Conservation (phyloP, 1,139 yeast species). For the Pichia cactophila region DNA sequence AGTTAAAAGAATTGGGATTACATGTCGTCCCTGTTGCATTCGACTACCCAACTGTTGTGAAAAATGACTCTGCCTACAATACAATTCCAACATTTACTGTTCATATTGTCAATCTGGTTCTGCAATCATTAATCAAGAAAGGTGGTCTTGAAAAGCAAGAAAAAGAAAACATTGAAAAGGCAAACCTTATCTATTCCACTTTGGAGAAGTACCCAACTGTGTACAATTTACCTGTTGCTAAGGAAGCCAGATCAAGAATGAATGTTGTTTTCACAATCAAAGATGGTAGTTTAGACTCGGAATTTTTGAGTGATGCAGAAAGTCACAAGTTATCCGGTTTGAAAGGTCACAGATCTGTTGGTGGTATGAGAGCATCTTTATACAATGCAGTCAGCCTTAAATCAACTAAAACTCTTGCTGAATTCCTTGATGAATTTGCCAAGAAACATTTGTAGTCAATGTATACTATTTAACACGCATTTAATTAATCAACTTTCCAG, state of each 20-base stretch:
- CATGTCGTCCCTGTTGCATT: conserved; percentile 85
- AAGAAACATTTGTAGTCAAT: conserved; percentile 24
- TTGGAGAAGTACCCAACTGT: conserved; percentile 60
- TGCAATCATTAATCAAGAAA: conserved; percentile 48
- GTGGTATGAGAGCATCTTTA: conserved; percentile 91
- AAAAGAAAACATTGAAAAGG: conserved; percentile 38
- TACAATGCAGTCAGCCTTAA: conserved; percentile 75
- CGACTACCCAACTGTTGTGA: conserved; percentile 79
- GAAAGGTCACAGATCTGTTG: conserved; percentile 95
- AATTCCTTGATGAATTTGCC: conserved; percentile 61
- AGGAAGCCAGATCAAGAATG: conserved; percentile 71
- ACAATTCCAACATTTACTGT: conserved; percentile 91
- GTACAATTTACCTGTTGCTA: conserved; percentile 60
- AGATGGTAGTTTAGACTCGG: conserved; percentile 54
- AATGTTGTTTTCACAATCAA: conserved; percentile 80
- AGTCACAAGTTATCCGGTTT: conserved; percentile 56
- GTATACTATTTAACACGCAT: neutral
- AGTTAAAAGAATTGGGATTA: conserved; percentile 48
- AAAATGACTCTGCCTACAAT: conserved; percentile 87
- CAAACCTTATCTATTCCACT: conserved; percentile 39
- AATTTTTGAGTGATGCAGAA: conserved; percentile 54
- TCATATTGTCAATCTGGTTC: conserved; percentile 74
- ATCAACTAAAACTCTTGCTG: conserved; percentile 54
- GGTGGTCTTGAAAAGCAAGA: conserved; percentile 61
- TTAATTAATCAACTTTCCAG: conserved; percentile 11